Conservation (phyloP, 208 protist genomes). For the Leptomonas seymouri region DNA sequence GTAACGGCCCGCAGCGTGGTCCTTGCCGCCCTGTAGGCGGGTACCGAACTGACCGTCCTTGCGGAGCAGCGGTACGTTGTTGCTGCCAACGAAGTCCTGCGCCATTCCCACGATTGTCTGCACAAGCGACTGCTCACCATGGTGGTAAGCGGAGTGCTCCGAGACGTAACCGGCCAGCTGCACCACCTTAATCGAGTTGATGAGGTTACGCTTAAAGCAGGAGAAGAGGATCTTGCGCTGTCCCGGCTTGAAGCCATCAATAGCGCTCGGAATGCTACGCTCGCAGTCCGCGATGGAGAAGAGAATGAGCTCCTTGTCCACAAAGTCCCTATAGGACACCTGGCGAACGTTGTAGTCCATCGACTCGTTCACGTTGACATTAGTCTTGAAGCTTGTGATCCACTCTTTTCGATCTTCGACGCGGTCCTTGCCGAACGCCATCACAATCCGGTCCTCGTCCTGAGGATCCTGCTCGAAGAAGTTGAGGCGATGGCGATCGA, state of each 20-base stretch:
- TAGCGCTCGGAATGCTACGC: slow-evolving; percentile 91
- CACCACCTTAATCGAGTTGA: slow-evolving; percentile 99
- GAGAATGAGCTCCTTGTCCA: slow-evolving; percentile 99
- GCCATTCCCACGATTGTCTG: slow-evolving; percentile 99
- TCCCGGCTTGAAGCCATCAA: slow-evolving; percentile 99
- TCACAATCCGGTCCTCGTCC: slow-evolving; percentile 96
- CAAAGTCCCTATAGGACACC: slow-evolving; percentile 97
- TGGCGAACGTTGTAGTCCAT: slow-evolving; percentile 92
- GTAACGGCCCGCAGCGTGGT: slow-evolving; percentile 98
- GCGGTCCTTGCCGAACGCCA: slow-evolving; percentile 99
- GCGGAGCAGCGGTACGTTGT: slow-evolving; percentile 99
- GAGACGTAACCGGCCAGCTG: slow-evolving; percentile 99
- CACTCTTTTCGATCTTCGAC: slow-evolving; percentile 99
- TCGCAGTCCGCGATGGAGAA: slow-evolving; percentile 98
- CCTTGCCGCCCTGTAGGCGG: slow-evolving; percentile 97
- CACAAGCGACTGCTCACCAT: slow-evolving; percentile 98
- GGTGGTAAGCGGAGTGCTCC: slow-evolving; percentile 99
- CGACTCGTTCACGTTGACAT: slow-evolving; percentile 77
- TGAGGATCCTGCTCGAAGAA: slow-evolving; percentile 90
- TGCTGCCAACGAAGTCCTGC: slow-evolving; percentile 98
- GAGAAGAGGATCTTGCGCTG: slow-evolving; percentile 99
- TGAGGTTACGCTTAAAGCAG: slow-evolving; percentile 99
- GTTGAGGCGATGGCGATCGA: slow-evolving; percentile 96
- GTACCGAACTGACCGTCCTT: slow-evolving; percentile 99
- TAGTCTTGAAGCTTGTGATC: slow-evolving; percentile 94